A percentile compares a stretch with the other conserved stretches of the same genome.
Conservation (phyloP, 2,329 filamentous ascomycete species). For the Ramularia endophylla region DNA sequence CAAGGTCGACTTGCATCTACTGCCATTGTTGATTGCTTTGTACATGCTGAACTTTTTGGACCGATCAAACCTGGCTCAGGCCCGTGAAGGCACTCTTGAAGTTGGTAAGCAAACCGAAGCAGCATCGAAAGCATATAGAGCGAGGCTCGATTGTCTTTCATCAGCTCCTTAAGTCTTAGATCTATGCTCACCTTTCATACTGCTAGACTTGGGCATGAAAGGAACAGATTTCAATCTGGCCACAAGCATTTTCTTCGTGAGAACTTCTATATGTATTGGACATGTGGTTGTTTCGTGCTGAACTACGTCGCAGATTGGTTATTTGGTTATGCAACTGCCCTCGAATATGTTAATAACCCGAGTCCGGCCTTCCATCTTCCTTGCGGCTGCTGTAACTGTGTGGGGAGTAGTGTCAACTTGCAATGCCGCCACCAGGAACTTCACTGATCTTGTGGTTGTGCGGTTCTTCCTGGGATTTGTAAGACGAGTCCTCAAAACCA, state of each 20-base stretch:
- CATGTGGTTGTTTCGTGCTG: too few species aligned
- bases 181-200: too few species aligned
- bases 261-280: too few species aligned
- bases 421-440: conserved; percentile 44
- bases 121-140: too few species aligned
- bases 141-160: too few species aligned
- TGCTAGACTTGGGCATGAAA: conserved; percentile 48
- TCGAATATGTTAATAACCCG: conserved; percentile 54
- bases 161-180: too few species aligned
- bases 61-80: conserved; percentile 48
- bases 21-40: conserved; percentile 64
- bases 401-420: conserved; percentile 39
- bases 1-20: conserved; percentile 62
- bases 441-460: conserved; percentile 18
- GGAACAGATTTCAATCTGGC: conserved; percentile 54
- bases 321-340: conserved; percentile 57
- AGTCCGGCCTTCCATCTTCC: conserved; percentile 49
- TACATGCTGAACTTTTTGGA: conserved; percentile 71
- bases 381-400: conserved; percentile 43
- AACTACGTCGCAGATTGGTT: conserved; percentile 39
- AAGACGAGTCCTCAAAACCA: too few species aligned
- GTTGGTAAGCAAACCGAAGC: too few species aligned
- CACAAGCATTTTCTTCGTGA: conserved; percentile 47
- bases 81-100: conserved; percentile 50
- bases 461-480: conserved; percentile 27